A percentile compares a stretch with the other conserved stretches of the same genome.
These are phyloP conservation scores for Phytopythium kandeliae DNA, from an alignment of 352 stramenopile genomes.

Conservation along the genomic window DNA sequence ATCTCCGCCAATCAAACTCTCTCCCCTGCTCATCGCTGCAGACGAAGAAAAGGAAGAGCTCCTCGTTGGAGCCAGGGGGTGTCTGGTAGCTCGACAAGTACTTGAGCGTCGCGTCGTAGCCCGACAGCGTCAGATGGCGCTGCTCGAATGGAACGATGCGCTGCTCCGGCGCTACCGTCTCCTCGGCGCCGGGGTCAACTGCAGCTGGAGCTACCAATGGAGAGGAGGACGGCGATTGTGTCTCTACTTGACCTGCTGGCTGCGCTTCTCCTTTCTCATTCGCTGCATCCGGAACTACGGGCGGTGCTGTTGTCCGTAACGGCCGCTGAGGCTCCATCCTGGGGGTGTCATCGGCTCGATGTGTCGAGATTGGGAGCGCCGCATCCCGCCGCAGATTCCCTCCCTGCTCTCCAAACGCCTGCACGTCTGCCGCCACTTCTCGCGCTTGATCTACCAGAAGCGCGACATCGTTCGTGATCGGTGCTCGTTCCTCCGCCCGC, in stretches of 20 bases:
- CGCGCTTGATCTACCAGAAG: not conserved
- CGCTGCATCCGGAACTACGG: too few species aligned
- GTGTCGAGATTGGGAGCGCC: too few species aligned
- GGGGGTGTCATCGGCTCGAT: too few species aligned
- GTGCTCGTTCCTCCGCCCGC: not conserved
- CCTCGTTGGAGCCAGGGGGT: slow-evolving; percentile 20
- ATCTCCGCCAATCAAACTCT: slow-evolving; percentile 31
- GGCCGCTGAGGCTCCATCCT: too few species aligned
- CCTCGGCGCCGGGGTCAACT: not conserved
- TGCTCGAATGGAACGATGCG: slow-evolving; percentile 13
- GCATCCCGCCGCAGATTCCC: not conserved
- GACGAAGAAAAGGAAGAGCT: slow-evolving; percentile 67
- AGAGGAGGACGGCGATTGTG: not conserved
- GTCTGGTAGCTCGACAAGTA: slow-evolving; percentile 44
- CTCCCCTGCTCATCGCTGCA: slow-evolving; percentile 51
- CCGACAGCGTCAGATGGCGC: slow-evolving; percentile 40
- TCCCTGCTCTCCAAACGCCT: not conserved
- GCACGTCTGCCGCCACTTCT: not conserved
- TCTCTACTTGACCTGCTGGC: not conserved
- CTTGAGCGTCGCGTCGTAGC: slow-evolving; percentile 41
- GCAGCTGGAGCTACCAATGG: not conserved
- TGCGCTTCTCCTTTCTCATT: not conserved
- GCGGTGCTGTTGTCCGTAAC: too few species aligned
- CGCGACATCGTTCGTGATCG: not conserved
- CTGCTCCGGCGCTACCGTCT: slow-evolving; percentile 1